Evolutionary conservation across 495 filamentous ascomycete genomes (phyloP).

Genomic region (Choiromyces venosus): DNA sequence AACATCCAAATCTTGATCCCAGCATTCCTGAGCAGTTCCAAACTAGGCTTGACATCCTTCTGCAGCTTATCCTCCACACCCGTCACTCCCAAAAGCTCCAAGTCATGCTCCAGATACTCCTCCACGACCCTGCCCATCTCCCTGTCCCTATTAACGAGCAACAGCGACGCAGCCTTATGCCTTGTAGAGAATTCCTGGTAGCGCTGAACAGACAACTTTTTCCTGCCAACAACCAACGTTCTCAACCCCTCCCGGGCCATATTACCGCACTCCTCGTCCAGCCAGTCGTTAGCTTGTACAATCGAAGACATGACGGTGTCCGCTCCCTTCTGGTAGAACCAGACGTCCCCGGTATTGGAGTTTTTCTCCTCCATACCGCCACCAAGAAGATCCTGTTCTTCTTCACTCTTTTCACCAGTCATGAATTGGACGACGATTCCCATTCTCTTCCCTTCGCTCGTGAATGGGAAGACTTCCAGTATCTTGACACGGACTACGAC

Average conservation of each 20-base stretch:
- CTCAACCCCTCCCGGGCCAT: slow-evolving; percentile 96
- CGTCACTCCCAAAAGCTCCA: slow-evolving; percentile 91
- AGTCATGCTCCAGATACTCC: slow-evolving; percentile 76
- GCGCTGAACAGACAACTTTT: slow-evolving; percentile 65
- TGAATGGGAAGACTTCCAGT: slow-evolving; percentile 94
- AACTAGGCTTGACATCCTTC: slow-evolving; percentile 84
- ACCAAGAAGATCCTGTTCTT: slow-evolving; percentile 32
- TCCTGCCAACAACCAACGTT: slow-evolving; percentile 88
- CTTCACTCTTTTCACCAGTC: slow-evolving; percentile 13
- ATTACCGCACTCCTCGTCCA: slow-evolving; percentile 96
- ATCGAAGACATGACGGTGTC: slow-evolving; percentile 96
- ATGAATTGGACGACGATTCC: slow-evolving; percentile 88
- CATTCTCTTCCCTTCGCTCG: slow-evolving; percentile 96
- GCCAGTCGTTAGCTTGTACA: slow-evolving; percentile 92
- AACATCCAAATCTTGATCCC: slow-evolving; percentile 99
- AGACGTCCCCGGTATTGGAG: slow-evolving; percentile 60
- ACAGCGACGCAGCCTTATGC: slow-evolving; percentile 74
- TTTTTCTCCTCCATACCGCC: slow-evolving; percentile 42
- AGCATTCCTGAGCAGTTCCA: slow-evolving; percentile 92
- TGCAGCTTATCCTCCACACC: slow-evolving; percentile 97
- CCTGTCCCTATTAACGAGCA: slow-evolving; percentile 69
- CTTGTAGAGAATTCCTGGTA: slow-evolving; percentile 71
- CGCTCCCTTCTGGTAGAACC: slow-evolving; percentile 98
- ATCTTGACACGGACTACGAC: slow-evolving; percentile 81
- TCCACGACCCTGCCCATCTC: slow-evolving; percentile 73